phyloP scores from a whole-genome alignment of 2,329 filamentous ascomycete species.

The Aspergillus aculeatus region DNA sequence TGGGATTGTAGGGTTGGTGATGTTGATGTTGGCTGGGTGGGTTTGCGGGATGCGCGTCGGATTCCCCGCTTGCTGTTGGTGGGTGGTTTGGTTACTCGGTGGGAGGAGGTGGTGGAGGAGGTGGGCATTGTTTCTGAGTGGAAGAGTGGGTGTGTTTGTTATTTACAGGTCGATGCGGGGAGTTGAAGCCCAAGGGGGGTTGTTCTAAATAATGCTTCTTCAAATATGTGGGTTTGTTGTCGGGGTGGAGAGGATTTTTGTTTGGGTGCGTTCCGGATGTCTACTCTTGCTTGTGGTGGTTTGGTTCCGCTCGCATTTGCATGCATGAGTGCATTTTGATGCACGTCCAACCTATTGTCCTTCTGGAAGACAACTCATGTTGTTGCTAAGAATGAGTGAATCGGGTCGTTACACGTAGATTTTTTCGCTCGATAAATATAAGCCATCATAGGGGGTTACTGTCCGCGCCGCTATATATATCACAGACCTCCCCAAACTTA shows the following conservation, averaged over 20 bases:
- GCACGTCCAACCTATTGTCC: background rate
- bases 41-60: background rate
- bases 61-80: background rate
- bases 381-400: background rate
- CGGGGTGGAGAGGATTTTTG: background rate
- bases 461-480: background rate
- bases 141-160: background rate
- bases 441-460: too few relatives aligned
- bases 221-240: background rate
- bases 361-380: background rate
- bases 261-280: background rate
- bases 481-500: background rate
- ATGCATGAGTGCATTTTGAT: background rate
- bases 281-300: background rate
- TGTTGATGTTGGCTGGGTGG: background rate
- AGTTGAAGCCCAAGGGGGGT: background rate
- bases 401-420: background rate
- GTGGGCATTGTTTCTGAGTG: background rate
- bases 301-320: background rate
- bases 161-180: background rate
- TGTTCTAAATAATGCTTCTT: too few relatives aligned
- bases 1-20: background rate
- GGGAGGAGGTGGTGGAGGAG: background rate
- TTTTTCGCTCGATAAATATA: too few relatives aligned
- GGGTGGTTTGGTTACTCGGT: background rate